A percentile compares a stretch with the other conserved stretches of the same genome.
These are phyloP conservation scores for Odontarrhena argentea DNA, from an alignment of 345 rosid genomes.

Conservation along the genomic window DNA sequence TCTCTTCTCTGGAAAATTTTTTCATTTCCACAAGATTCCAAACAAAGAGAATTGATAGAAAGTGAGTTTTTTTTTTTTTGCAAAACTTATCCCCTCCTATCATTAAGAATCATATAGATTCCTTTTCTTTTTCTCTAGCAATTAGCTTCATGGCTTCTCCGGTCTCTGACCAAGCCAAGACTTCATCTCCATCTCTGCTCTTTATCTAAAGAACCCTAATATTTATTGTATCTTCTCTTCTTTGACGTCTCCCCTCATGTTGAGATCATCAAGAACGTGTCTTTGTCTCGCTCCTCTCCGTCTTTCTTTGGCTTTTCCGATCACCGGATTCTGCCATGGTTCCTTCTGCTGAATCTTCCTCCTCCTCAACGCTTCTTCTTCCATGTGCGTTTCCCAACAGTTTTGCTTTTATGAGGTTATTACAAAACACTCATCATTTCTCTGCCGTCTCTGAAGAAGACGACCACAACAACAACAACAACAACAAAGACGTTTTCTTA, in stretches of 20 bases:
- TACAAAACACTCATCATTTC: conserved; percentile 51
- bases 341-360: conserved; percentile 51
- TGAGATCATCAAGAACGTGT: conserved; percentile 35
- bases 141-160: conserved; percentile 29
- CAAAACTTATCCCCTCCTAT: conserved; percentile 34
- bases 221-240: background rate
- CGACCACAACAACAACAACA: conserved; percentile 14
- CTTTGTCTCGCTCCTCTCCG: conserved; percentile 23
- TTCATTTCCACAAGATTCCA: conserved; percentile 75
- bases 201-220: conserved; percentile 35
- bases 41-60: conserved; percentile 88
- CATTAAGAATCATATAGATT: conserved; percentile 20
- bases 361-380: conserved; percentile 36
- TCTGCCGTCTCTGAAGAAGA: conserved; percentile 39
- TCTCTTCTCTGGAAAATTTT: conserved; percentile 52
- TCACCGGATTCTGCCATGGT: conserved; percentile 70
- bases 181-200: conserved; percentile 16
- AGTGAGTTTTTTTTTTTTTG: conserved; percentile 53
- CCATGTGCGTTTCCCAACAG: conserved; percentile 46
- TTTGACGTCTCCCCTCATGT: conserved; percentile 36
- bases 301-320: conserved; percentile 41
- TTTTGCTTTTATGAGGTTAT: conserved; percentile 53
- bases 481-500: conserved; percentile 41
- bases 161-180: conserved; percentile 28
- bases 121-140: conserved; percentile 3